Conservation (phyloP, 805 yeast genomes). For the Wickerhamiella slavikovae region DNA sequence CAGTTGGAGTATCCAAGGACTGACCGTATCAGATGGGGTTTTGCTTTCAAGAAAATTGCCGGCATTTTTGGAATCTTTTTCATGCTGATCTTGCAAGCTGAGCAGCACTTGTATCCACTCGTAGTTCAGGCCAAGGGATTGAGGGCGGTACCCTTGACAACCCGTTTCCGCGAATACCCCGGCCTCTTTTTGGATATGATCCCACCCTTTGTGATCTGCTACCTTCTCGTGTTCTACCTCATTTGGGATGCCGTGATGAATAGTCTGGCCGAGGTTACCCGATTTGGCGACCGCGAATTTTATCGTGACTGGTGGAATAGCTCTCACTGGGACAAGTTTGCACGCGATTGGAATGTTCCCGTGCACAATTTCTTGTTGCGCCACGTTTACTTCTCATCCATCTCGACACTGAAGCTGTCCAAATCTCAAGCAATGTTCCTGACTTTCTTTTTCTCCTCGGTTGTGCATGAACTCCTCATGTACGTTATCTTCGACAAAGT, state of each 20-base stretch:
- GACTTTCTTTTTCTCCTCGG: slow-evolving; percentile 40
- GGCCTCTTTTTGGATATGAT: slow-evolving; percentile 47
- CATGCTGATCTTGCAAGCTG: slow-evolving; percentile 65
- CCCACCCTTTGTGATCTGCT: slow-evolving; percentile 60
- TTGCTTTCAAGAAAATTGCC: slow-evolving; percentile 42
- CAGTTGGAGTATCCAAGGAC: slow-evolving; percentile 71
- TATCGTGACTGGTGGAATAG: slow-evolving; percentile 98
- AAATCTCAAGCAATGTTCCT: slow-evolving; percentile 50
- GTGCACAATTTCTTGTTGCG: slow-evolving; percentile 76
- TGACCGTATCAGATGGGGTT: slow-evolving; percentile 40
- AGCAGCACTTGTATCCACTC: slow-evolving; percentile 52
- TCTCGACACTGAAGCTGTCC: slow-evolving; percentile 49
- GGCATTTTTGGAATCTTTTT: slow-evolving; percentile 79
- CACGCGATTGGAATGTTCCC: slow-evolving; percentile 87
- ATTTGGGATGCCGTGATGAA: slow-evolving; percentile 93
- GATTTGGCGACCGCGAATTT: slow-evolving; percentile 78
- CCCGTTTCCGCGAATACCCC: slow-evolving; percentile 24
- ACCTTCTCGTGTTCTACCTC: slow-evolving; percentile 60
- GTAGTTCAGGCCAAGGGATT: slow-evolving; percentile 38
- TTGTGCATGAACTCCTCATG: slow-evolving; percentile 88
- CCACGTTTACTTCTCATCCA: slow-evolving; percentile 85
- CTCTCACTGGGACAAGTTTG: slow-evolving; percentile 79
- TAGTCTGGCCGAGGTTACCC: slow-evolving; percentile 70
- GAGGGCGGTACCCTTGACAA: slow-evolving; percentile 32
- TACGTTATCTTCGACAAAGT: slow-evolving; percentile 58